Conservation (phyloP, 805 yeast species). For the Candida ponderosae region DNA sequence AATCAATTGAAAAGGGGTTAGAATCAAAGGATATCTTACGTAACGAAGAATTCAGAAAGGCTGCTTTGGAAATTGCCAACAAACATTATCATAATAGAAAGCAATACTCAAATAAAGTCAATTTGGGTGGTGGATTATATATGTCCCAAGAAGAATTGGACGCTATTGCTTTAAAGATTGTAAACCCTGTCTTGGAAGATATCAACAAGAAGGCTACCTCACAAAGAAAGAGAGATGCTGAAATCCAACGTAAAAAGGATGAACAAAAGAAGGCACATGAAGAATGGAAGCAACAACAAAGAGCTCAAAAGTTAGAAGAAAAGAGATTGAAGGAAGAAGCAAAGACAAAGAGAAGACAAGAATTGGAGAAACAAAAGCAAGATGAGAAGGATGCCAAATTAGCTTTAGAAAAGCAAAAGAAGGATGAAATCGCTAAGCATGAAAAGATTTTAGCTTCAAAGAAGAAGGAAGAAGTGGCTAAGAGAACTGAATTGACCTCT, state of each 20-base stretch:
- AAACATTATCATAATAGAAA: conserved; percentile 45
- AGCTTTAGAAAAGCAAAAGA: conserved; percentile 32
- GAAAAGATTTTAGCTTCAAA: conserved; percentile 24
- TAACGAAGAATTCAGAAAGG: conserved; percentile 54
- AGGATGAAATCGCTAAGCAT: conserved; percentile 24
- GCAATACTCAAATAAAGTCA: conserved; percentile 47
- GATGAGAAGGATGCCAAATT: conserved; percentile 39
- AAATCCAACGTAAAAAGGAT: conserved; percentile 25
- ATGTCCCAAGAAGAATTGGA: conserved; percentile 73
- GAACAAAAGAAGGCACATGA: conserved; percentile 31
- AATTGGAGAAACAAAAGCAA: conserved; percentile 40
- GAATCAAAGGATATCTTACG: conserved; percentile 29
- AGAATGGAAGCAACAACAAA: conserved; percentile 32
- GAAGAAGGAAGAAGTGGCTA: conserved; percentile 26
- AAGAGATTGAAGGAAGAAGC: conserved; percentile 29
- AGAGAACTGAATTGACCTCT: conserved; percentile 21
- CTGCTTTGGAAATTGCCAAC: conserved; percentile 74
- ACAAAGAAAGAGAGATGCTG: conserved; percentile 55
- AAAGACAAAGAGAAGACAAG: conserved; percentile 32
- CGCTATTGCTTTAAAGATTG: conserved; percentile 69
- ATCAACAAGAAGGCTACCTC: conserved; percentile 60
- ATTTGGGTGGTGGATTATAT: conserved; percentile 84
- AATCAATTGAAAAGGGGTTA: conserved; percentile 32
- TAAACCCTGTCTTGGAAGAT: conserved; percentile 75
- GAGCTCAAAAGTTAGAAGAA: conserved; percentile 30